Evolutionary conservation across 441 rosid species (phyloP).

Genomic region (Kokia cookei): DNA sequence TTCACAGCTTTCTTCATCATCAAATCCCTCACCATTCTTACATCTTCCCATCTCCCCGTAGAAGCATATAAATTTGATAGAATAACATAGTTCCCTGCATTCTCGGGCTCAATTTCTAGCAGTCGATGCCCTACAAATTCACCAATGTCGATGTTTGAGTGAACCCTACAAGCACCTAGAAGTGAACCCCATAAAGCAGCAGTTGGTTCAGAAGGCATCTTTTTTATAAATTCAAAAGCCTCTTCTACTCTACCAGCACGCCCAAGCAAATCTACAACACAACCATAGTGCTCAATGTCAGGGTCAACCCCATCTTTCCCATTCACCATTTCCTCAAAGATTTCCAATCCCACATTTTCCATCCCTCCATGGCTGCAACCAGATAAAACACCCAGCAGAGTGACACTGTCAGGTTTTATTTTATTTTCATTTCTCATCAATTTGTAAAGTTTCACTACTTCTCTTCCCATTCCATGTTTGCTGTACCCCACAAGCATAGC

Average conservation of each 20-base stretch:
- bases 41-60: conserved; percentile 66
- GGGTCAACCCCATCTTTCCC: conserved; percentile 38
- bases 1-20: conserved; percentile 54
- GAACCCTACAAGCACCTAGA: conserved; percentile 65
- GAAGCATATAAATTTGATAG: conserved; percentile 66
- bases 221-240: conserved; percentile 39
- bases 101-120: conserved; percentile 58
- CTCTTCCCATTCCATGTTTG: conserved; percentile 57
- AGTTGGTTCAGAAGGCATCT: conserved; percentile 56
- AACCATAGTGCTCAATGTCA: conserved; percentile 57
- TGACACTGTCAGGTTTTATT: conserved; percentile 47
- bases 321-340: conserved; percentile 37
- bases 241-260: conserved; percentile 64
- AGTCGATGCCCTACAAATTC: conserved; percentile 42
- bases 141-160: conserved; percentile 49
- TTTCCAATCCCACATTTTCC: conserved; percentile 48
- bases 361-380: conserved; percentile 73
- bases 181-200: conserved; percentile 61
- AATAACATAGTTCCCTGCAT: conserved; percentile 62
- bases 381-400: conserved; percentile 58
- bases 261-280: conserved; percentile 61
- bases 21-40: conserved; percentile 39
- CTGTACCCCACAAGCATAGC: conserved; percentile 63
- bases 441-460: conserved; percentile 46
- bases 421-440: conserved; percentile 47